Conservation (phyloP, 2,329 filamentous ascomycete species). For the Amauroascus verrucosus region DNA sequence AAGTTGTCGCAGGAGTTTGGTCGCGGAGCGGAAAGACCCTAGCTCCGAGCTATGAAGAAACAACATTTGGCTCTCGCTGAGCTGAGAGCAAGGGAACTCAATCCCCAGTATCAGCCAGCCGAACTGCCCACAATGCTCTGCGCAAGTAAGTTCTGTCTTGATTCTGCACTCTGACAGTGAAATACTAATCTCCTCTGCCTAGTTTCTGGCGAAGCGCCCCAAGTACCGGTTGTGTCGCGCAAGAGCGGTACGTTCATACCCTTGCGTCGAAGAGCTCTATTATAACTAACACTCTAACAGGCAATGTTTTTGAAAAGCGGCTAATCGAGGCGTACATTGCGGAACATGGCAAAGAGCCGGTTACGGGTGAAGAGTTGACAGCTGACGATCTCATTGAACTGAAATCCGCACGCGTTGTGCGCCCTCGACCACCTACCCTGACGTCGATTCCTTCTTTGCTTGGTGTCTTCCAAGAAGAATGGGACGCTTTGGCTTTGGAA, state of each 20-base stretch:
- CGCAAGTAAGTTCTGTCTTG: conserved; percentile 49
- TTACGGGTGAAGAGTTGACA: conserved; percentile 74
- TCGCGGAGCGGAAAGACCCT: conserved; percentile 8
- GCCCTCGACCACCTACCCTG: conserved; percentile 80
- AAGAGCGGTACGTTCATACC: conserved; percentile 63
- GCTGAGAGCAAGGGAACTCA: neutral
- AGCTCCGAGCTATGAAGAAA: conserved; percentile 6
- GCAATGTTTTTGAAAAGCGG: conserved; percentile 86
- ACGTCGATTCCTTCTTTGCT: conserved; percentile 94
- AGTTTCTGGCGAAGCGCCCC: conserved; percentile 95
- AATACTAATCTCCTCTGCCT: conserved; percentile 13
- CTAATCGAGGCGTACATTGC: conserved; percentile 91
- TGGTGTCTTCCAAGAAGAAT: conserved; percentile 93
- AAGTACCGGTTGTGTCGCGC: conserved; percentile 86
- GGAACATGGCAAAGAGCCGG: conserved; percentile 85
- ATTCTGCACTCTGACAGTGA: neutral
- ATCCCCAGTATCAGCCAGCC: neutral
- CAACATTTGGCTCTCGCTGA: neutral
- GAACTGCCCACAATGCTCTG: conserved; percentile 44
- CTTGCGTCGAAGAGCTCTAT: conserved; percentile 14
- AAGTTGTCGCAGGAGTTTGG: neutral
- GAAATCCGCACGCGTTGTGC: conserved; percentile 71
- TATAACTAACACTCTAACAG: conserved; percentile 38
- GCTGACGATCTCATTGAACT: conserved; percentile 79
- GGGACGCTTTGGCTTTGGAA: conserved; percentile 87